Conservation (phyloP, 2,329 filamentous ascomycete genomes). For the Fusarium cicatricum region DNA sequence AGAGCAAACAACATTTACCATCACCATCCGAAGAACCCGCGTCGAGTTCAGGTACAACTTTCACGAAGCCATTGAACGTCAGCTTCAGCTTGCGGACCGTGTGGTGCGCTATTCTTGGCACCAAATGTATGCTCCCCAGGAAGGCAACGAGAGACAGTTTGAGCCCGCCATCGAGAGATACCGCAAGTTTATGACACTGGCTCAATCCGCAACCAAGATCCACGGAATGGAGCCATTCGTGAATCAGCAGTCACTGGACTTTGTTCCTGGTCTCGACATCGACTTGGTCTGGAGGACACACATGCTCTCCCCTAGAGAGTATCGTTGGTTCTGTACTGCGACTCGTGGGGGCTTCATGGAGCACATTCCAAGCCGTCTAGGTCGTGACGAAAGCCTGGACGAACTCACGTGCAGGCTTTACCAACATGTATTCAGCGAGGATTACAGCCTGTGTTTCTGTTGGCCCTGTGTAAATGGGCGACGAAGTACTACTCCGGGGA, state of each 20-base stretch:
- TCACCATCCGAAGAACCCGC: background rate
- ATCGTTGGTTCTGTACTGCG: constrained; percentile 12
- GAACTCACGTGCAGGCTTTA: constrained; percentile 12
- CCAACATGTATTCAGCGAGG: constrained; percentile 16
- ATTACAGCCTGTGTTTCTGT: constrained; percentile 27
- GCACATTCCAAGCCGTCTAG: constrained; percentile 15
- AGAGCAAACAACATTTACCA: background rate
- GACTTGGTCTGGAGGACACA: constrained; percentile 35
- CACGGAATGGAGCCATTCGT: background rate
- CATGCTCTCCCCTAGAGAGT: constrained; percentile 19
- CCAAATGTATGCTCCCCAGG: constrained; percentile 11
- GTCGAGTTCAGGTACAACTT: constrained; percentile 15
- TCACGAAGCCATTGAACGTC: constrained; percentile 13
- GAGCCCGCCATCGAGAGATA: constrained; percentile 20
- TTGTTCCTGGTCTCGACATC: constrained; percentile 24
- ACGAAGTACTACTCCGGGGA: background rate
- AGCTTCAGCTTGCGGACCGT: constrained; percentile 18
- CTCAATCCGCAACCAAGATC: background rate
- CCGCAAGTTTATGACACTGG: constrained; percentile 24
- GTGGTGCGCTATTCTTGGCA: constrained; percentile 31
- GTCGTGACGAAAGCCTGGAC: background rate
- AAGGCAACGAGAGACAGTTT: constrained; percentile 7
- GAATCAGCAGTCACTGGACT: background rate
- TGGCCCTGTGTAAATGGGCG: constrained; percentile 30
- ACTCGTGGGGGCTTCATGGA: constrained; percentile 12